These are phyloP conservation scores for Trifolium fragiferum DNA, from an alignment of 306 rosid species.

Conservation along the genomic window DNA sequence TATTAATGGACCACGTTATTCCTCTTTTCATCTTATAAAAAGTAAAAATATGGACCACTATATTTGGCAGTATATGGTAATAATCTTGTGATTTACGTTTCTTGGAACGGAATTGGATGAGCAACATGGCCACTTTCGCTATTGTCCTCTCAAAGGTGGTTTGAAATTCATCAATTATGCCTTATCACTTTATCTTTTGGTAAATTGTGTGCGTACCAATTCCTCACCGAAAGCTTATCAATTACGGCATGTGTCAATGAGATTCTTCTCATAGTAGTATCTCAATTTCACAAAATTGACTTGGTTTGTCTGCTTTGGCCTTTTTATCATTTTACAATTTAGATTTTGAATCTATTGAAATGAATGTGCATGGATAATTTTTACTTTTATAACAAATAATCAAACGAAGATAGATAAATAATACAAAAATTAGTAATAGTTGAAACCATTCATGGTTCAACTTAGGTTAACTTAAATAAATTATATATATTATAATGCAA, in stretches of 20 bases:
- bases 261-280: neutral
- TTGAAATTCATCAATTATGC: constrained; percentile 26
- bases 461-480: too few species aligned
- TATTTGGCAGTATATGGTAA: neutral
- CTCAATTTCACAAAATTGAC: neutral
- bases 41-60: too few species aligned
- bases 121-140: neutral
- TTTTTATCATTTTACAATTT: neutral
- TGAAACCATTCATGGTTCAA: too few species aligned
- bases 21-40: too few species aligned
- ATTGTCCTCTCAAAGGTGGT: constrained; percentile 14
- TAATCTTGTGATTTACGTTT: neutral
- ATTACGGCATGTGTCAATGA: neutral
- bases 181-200: constrained; percentile 22
- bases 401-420: too few species aligned
- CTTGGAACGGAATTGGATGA: constrained; percentile 1
- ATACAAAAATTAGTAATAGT: too few species aligned
- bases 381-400: too few species aligned
- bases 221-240: constrained; percentile 11
- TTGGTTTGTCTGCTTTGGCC: neutral
- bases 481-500: too few species aligned
- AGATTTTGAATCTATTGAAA: too few species aligned
- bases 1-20: too few species aligned
- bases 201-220: constrained; percentile 3
- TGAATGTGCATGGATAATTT: too few species aligned